Evolutionary conservation across 1,139 yeast genomes (phyloP).

Genomic region (Debaryomycetaceae sp.): DNA sequence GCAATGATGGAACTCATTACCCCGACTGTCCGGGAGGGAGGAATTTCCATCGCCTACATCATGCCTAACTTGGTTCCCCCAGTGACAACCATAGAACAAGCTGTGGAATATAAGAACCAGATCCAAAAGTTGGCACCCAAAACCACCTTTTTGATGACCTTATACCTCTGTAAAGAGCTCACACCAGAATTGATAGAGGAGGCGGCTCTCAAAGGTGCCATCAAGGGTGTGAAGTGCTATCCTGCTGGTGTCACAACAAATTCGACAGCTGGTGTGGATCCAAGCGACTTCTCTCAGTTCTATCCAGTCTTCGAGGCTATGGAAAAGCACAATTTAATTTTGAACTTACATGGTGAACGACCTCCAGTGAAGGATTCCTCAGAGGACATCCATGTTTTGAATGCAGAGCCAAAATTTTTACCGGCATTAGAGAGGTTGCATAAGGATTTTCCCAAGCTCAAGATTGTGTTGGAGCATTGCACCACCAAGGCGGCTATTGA

Average conservation of each 20-base stretch:
- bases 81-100: slow-evolving; percentile 73
- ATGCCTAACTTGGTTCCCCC: slow-evolving; percentile 98
- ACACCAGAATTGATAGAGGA: slow-evolving; percentile 80
- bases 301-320: slow-evolving; percentile 87
- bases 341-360: slow-evolving; percentile 93
- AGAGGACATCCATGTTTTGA: slow-evolving; percentile 74
- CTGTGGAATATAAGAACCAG: slow-evolving; percentile 61
- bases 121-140: slow-evolving; percentile 70
- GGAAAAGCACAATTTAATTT: slow-evolving; percentile 71
- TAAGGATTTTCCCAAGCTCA: slow-evolving; percentile 76
- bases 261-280: slow-evolving; percentile 89
- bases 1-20: slow-evolving; percentile 87
- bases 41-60: slow-evolving; percentile 83
- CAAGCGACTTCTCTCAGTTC: slow-evolving; percentile 81
- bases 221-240: slow-evolving; percentile 88
- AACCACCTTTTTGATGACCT: slow-evolving; percentile 87
- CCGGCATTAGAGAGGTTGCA: slow-evolving; percentile 88
- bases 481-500: slow-evolving; percentile 87
- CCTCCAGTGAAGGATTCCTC: slow-evolving; percentile 56
- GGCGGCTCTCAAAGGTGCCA: slow-evolving; percentile 71
- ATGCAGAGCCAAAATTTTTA: slow-evolving; percentile 88
- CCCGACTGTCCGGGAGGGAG: slow-evolving; percentile 88
- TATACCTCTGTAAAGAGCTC: slow-evolving; percentile 71
- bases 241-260: slow-evolving; percentile 99
- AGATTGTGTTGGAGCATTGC: slow-evolving; percentile 91